Conservation (phyloP, 202 grass and related monocot genomes). For the Dendrocalamus latiflorus region DNA sequence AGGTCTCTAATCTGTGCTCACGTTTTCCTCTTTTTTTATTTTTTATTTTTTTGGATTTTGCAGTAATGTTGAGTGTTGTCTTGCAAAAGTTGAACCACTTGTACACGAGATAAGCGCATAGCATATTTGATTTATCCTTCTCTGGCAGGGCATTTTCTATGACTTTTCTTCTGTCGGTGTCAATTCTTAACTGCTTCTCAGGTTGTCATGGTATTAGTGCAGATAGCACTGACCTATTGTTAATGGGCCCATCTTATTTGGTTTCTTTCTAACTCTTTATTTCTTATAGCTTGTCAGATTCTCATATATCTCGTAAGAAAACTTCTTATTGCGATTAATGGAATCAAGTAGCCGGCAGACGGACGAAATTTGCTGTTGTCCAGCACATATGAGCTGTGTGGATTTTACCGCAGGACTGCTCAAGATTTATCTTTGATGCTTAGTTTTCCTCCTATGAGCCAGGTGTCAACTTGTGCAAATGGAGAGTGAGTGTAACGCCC, state of each 20-base stretch:
- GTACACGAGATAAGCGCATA: neutral
- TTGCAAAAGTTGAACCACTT: neutral
- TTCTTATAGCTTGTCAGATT: neutral
- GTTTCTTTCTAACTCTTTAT: neutral
- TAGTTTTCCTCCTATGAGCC: neutral
- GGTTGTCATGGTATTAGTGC: neutral
- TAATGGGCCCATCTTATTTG: neutral
- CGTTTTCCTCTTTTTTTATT: neutral
- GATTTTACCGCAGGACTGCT: neutral
- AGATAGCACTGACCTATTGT: neutral
- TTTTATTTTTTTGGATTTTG: neutral
- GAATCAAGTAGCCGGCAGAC: neutral
- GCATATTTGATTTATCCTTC: neutral
- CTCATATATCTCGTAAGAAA: neutral
- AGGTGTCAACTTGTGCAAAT: conserved; percentile 11
- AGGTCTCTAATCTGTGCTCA: neutral
- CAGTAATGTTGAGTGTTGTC: neutral
- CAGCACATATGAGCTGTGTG: neutral
- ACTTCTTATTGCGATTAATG: neutral
- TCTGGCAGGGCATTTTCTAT: neutral
- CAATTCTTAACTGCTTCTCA: neutral
- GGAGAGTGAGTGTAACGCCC: neutral
- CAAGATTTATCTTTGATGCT: neutral
- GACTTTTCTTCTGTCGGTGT: neutral
- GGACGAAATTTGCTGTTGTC: neutral